Evolutionary conservation across 352 stramenopile genomes (phyloP), one percentile per base, ranked within the genome.

Genomic region (Blastocystis sp.): DNA sequence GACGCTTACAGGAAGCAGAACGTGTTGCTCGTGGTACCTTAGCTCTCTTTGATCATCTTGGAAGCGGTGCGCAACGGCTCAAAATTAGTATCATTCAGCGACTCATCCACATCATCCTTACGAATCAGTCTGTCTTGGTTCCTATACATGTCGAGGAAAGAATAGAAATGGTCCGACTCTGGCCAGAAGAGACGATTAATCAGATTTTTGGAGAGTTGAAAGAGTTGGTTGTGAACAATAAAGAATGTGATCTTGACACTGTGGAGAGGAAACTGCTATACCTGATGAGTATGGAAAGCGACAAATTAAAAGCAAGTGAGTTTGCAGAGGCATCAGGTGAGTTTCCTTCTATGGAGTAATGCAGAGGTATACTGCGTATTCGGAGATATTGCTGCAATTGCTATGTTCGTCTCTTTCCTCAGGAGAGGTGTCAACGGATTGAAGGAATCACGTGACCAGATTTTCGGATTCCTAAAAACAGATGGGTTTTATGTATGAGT

Each of bases 401-500:
- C 20, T 13, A 63, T 81, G 45, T 13, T 63, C 20, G 20, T 43
- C 26, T 9, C 18, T 9, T 81, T 65, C n/a, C 20, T 34, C 13
- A 24, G 18, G 9, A 13, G 55, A 8, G 45, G 37, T 1, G 41
- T 81, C 3, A 4, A 26, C 0, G 39, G 70, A 62, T 53, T 81
- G 6, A 11, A 65, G 0, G 34, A 64, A 7, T 63, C 70, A 34
- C n/a, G 20, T 9, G 37, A 30, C 3, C 13, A 65, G 43, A 47
- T 81, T 45, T 81, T 81, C 39, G 26, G 16, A 3, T 63, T 81
- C 24, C 54, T 81, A 47, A 13, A n/a, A n/a, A 41, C 8, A 34
- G 70, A 81, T 26, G 70, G 47, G 24, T n/a, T 30, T 37, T 81
- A 81, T 63, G 70, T 81, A 63, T 1, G 26, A 16, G n/a, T n/a